Evolutionary conservation across 352 stramenopile genomes (phyloP).

Genomic region (Phytophthora megakarya): DNA sequence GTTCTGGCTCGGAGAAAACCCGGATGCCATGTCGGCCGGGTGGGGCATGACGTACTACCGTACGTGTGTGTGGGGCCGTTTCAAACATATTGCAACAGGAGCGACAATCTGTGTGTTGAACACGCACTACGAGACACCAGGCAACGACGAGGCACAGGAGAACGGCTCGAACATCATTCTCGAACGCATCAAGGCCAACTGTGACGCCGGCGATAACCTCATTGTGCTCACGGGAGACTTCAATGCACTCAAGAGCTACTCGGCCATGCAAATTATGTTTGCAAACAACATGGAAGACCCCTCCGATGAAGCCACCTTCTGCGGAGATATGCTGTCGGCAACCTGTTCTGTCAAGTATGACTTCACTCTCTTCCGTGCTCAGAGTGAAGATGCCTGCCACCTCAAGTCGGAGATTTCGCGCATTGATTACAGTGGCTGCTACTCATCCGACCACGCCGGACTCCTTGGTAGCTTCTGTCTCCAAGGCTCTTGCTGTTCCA

Average conservation of each 20-base stretch:
- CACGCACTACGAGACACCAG: conserved; percentile 84
- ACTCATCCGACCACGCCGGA: conserved; percentile 75
- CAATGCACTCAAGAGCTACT: conserved; percentile 70
- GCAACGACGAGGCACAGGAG: conserved; percentile 72
- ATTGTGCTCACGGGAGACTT: conserved; percentile 74
- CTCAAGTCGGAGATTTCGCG: conserved; percentile 65
- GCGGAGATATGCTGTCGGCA: conserved; percentile 60
- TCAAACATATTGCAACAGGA: conserved; percentile 67
- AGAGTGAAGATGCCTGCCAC: conserved; percentile 51
- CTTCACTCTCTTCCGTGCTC: conserved; percentile 55
- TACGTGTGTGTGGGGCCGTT: conserved; percentile 71
- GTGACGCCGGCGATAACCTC: conserved; percentile 60
- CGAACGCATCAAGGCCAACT: conserved; percentile 50
- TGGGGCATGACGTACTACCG: conserved; percentile 82
- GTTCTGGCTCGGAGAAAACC: conserved; percentile 73
- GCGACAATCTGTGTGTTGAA: conserved; percentile 77
- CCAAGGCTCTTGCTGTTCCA: conserved; percentile 58
- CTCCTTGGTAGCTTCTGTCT: conserved; percentile 67
- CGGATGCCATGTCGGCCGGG: conserved; percentile 48
- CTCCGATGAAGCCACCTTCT: conserved; percentile 64
- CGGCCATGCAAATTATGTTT: conserved; percentile 65
- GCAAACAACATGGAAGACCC: conserved; percentile 54
- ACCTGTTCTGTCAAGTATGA: conserved; percentile 78
- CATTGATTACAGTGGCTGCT: conserved; percentile 67
- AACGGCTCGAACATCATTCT: conserved; percentile 74